phyloP scores from a whole-genome alignment of 2,329 filamentous ascomycete species.

The Claviceps citrina region DNA sequence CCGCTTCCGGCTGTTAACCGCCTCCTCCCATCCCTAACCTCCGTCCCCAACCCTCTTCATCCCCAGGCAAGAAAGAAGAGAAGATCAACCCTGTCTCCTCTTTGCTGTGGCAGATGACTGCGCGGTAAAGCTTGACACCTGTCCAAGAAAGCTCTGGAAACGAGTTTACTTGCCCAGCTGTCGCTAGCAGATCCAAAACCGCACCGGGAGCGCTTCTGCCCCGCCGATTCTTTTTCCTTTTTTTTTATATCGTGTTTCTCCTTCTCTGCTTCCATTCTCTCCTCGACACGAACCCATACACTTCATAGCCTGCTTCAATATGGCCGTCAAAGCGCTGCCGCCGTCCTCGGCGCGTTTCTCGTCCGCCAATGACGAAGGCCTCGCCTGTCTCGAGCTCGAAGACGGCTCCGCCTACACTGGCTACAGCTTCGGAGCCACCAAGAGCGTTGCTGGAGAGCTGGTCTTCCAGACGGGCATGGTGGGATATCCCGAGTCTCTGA shows the following conservation, averaged over 20 bases:
- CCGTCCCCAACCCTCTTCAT: conserved; percentile 6
- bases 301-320: conserved; percentile 9
- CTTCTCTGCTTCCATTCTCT: not conserved
- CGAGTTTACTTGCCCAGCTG: conserved; percentile 21
- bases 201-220: conserved; percentile 15
- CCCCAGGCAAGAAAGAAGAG: conserved; percentile 4
- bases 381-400: conserved; percentile 79
- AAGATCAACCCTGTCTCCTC: conserved; percentile 4
- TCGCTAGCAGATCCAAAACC: conserved; percentile 18
- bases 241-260: not conserved
- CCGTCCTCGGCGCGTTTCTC: conserved; percentile 48
- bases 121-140: conserved; percentile 23
- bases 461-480: conserved; percentile 99
- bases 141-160: conserved; percentile 23
- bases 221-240: conserved; percentile 10
- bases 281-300: not conserved
- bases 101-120: conserved; percentile 21
- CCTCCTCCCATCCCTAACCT: conserved; percentile 7
- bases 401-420: conserved; percentile 86
- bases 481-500: conserved; percentile 88
- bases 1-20: conserved; percentile 3
- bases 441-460: conserved; percentile 88
- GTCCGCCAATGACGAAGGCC: conserved; percentile 37
- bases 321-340: conserved; percentile 24
- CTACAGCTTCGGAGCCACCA: conserved; percentile 89